Percentiles rank a stretch among this genome's conserved stretches.
These are phyloP conservation scores for Tubosaeta brunneosetosa DNA, from an alignment of 768 basidiomycete genomes.

Conservation along the genomic window DNA sequence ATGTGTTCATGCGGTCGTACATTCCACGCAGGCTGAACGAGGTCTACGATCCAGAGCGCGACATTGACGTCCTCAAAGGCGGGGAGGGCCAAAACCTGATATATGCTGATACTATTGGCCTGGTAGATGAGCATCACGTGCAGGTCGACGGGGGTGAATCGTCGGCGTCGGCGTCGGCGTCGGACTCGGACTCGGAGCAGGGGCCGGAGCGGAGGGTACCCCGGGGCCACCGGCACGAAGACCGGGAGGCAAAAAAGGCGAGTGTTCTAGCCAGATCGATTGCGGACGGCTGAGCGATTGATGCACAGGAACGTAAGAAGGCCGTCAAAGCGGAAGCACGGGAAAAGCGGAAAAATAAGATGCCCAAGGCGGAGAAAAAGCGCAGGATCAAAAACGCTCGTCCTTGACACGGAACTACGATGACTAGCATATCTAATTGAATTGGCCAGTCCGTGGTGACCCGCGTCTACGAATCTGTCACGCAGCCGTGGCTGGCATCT, in stretches of 20 bases:
- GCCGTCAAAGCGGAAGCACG: conserved; percentile 79
- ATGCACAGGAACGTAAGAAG: conserved; percentile 81
- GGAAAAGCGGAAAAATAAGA: conserved; percentile 87
- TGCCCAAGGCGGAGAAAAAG: conserved; percentile 95
- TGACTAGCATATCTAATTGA: conserved; percentile 3
- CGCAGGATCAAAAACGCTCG: conserved; percentile 59
- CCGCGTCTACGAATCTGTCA: conserved; percentile 67
- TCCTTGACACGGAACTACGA: conserved; percentile 12
- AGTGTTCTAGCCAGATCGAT: conserved; percentile 3
- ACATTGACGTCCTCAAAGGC: conserved; percentile 66
- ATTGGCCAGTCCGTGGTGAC: conserved; percentile 6
- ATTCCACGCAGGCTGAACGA: conserved; percentile 92
- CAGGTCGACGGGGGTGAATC: conserved; percentile 17
- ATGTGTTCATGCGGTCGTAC: conserved; percentile 84
- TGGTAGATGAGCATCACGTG: conserved; percentile 45
- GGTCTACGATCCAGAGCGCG: conserved; percentile 92
- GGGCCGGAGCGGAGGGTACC: conserved; percentile 50
- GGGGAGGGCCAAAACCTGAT: conserved; percentile 76
- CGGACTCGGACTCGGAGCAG: conserved; percentile 33
- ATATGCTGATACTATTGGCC: conserved; percentile 82
- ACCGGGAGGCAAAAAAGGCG: conserved; percentile 87
- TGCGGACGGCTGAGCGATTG: conserved; percentile 6
- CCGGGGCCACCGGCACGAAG: conserved; percentile 89
- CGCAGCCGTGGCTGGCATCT: conserved; percentile 91
- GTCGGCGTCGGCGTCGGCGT: conserved; percentile 25